phyloP scores from a whole-genome alignment of 345 rosid species.

The Citrus sinensis region DNA sequence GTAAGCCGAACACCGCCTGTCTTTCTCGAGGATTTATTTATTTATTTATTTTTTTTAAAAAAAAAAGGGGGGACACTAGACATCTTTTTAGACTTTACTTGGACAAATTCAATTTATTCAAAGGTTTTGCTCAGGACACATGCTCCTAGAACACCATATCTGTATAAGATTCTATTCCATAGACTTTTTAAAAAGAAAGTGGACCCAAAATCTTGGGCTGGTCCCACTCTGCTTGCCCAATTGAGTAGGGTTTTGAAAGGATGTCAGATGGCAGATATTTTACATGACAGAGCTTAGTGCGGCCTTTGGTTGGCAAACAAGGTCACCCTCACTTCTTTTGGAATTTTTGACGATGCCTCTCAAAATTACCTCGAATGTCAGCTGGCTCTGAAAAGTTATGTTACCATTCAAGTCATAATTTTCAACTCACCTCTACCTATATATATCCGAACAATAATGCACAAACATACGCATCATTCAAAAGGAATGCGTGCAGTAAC shows the following conservation, averaged over 20 bases:
- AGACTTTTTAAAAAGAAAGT: neutral
- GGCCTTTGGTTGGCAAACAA: conserved; percentile 10
- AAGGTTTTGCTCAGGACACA: neutral
- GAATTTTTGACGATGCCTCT: conserved; percentile 4
- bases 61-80: too few species aligned
- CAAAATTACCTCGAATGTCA: neutral
- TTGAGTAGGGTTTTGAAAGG: neutral
- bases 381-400: neutral
- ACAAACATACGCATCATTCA: neutral
- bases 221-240: neutral
- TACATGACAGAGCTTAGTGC: neutral
- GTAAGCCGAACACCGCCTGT: too few species aligned
- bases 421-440: neutral
- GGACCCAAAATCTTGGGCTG: conserved; percentile 6
- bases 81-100: neutral
- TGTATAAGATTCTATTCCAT: conserved; percentile 4
- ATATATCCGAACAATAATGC: neutral
- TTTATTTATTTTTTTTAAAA: too few species aligned
- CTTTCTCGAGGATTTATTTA: too few species aligned
- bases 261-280: neutral
- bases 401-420: neutral
- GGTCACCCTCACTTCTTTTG: neutral
- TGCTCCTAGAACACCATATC: neutral
- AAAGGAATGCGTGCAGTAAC: neutral
- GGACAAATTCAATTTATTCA: neutral